Evolutionary conservation across 768 basidiomycete species (phyloP).

Genomic region (Sarcodon aspratus): DNA sequence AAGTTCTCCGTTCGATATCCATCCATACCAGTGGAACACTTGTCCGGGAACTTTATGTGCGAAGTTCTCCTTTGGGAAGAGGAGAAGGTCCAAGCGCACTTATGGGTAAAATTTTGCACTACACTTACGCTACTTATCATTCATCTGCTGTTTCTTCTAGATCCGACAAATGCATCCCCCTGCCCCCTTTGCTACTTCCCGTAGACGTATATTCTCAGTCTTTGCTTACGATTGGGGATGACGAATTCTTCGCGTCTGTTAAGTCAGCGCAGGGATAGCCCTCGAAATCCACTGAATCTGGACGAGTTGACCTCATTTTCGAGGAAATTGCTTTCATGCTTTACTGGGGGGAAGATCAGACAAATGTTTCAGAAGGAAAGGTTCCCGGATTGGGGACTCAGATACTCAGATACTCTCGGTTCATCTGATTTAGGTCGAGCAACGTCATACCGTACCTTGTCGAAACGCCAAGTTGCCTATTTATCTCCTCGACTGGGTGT

Average conservation of each 20-base stretch:
- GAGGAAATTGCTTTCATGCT: constrained; percentile 68
- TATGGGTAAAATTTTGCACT: constrained; percentile 22
- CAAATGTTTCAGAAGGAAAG: constrained; percentile 26
- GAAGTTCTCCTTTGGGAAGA: constrained; percentile 49
- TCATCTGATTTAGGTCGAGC: background rate
- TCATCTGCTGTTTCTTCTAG: constrained; percentile 15
- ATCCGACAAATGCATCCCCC: constrained; percentile 28
- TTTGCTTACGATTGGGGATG: constrained; percentile 87
- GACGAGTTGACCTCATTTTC: constrained; percentile 76
- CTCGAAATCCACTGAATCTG: constrained; percentile 67
- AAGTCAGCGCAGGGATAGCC: constrained; percentile 6
- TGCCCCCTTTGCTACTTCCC: constrained; percentile 71
- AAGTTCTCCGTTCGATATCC: constrained; percentile 43
- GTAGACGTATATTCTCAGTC: constrained; percentile 75
- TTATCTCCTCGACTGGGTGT: constrained; percentile 82
- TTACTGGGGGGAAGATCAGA: constrained; percentile 50
- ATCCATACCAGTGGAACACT: constrained; percentile 46
- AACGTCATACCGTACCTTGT: constrained; percentile 19
- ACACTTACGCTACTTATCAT: background rate
- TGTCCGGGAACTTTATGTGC: constrained; percentile 62
- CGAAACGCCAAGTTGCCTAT: constrained; percentile 61
- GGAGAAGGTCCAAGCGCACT: constrained; percentile 31
- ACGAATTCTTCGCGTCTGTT: constrained; percentile 76
- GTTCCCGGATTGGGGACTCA: constrained; percentile 27
- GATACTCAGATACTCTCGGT: constrained; percentile 1